These are phyloP conservation scores for Gilbertella persicaria DNA, from an alignment of 371 early-diverging fungal species.

Conservation along the genomic window DNA sequence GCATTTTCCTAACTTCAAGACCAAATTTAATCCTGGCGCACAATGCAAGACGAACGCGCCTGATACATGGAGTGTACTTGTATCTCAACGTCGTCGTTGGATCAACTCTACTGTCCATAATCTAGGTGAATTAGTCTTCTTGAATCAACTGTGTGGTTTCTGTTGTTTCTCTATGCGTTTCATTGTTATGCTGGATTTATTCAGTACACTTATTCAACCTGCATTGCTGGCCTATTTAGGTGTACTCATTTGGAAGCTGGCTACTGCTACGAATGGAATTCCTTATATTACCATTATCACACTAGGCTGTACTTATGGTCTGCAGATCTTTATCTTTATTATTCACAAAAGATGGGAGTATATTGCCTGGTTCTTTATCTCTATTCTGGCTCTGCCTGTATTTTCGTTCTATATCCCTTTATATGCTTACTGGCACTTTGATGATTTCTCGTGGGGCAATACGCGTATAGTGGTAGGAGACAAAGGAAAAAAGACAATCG, in stretches of 20 bases:
- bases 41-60: slow-evolving; percentile 96
- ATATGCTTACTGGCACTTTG: slow-evolving; percentile 92
- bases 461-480: slow-evolving; percentile 80
- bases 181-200: slow-evolving; percentile 91
- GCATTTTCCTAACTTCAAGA: slow-evolving; percentile 95
- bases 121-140: slow-evolving; percentile 85
- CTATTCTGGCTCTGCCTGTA: slow-evolving; percentile 75
- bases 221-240: slow-evolving; percentile 87
- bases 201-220: slow-evolving; percentile 92
- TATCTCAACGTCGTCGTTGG: slow-evolving; percentile 98
- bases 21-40: slow-evolving; percentile 95
- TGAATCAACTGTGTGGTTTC: slow-evolving; percentile 94
- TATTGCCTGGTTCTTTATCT: slow-evolving; percentile 92
- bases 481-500: slow-evolving; percentile 61
- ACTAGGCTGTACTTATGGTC: slow-evolving; percentile 70
- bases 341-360: slow-evolving; percentile 81
- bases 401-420: slow-evolving; percentile 76
- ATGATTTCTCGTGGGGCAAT: slow-evolving; percentile 95
- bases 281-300: slow-evolving; percentile 56
- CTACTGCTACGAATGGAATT: slow-evolving; percentile 30
- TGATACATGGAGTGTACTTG: slow-evolving; percentile 87
- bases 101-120: slow-evolving; percentile 99
- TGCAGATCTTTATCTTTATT: slow-evolving; percentile 79
- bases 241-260: slow-evolving; percentile 28
- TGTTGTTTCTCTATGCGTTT: slow-evolving; percentile 99